Conservation (phyloP, 129 eudicot genomes). For the Dittrichia graveolens region DNA sequence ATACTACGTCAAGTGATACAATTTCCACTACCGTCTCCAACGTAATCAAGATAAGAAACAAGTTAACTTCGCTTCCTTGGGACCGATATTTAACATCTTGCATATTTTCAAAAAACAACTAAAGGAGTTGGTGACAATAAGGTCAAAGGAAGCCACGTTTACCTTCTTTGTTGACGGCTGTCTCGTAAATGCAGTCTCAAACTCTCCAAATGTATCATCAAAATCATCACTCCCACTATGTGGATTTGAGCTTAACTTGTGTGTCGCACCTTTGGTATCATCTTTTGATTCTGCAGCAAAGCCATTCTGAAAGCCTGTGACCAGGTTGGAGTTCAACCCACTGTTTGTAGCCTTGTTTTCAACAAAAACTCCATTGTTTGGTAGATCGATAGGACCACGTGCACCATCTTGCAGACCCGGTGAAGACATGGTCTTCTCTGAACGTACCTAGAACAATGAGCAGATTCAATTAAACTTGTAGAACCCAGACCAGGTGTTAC, state of each 20-base stretch:
- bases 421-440: conserved; percentile 34
- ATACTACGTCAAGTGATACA: conserved; percentile 1
- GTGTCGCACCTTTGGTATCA: conserved; percentile 25
- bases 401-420: conserved; percentile 36
- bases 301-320: conserved; percentile 33
- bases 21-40: background rate
- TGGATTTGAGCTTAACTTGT: conserved; percentile 37
- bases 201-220: conserved; percentile 76
- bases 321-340: conserved; percentile 39
- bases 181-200: conserved; percentile 56
- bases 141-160: background rate
- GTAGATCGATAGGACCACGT: conserved; percentile 41
- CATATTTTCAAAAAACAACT: conserved; percentile 3
- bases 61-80: background rate
- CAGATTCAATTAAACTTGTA: conserved; percentile 1
- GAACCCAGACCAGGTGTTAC: background rate
- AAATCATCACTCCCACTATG: conserved; percentile 43
- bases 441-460: conserved; percentile 29
- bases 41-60: background rate
- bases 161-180: conserved; percentile 45
- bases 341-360: conserved; percentile 31
- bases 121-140: background rate
- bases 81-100: background rate
- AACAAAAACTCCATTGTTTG: conserved; percentile 37
- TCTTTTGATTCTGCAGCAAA: conserved; percentile 26